Evolutionary conservation across 352 stramenopile species (phyloP).

Genomic region (Phytopythium oedochilum): DNA sequence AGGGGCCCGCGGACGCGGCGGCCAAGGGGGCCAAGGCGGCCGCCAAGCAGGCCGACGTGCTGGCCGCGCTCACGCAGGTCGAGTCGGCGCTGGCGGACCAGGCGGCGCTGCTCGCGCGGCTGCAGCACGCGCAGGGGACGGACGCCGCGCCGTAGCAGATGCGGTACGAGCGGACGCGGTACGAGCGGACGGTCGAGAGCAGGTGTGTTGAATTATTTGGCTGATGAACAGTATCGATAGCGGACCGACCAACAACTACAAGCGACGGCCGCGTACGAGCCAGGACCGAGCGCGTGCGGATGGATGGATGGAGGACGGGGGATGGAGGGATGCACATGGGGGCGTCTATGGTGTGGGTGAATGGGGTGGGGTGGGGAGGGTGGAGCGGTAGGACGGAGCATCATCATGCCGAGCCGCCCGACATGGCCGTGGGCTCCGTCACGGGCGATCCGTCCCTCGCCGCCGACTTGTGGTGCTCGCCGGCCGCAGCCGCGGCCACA

Average conservation of each 20-base stretch:
- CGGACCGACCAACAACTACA: no score
- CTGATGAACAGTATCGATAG: no score
- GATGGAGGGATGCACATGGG: no score
- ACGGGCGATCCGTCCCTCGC: slow-evolving; percentile 16
- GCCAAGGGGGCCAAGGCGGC: background rate
- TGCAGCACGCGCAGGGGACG: background rate
- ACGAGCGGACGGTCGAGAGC: no score
- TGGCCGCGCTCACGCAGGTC: slow-evolving; percentile 31
- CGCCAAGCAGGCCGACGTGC: slow-evolving; percentile 4
- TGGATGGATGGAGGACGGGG: no score
- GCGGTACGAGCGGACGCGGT: no score
- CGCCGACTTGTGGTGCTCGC: background rate
- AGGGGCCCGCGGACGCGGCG: background rate
- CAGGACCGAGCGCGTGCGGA: no score
- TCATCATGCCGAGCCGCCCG: slow-evolving; percentile 27
- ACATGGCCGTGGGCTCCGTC: slow-evolving; percentile 31
- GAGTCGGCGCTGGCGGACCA: slow-evolving; percentile 53
- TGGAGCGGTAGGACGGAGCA: no score
- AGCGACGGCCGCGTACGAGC: no score
- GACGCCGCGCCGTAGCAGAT: background rate
- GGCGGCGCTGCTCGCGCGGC: slow-evolving; percentile 33
- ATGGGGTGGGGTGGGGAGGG: background rate
- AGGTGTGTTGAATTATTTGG: no score
- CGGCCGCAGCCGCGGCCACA: background rate
- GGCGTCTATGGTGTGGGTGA: background rate